Conservation (phyloP, 2,329 filamentous ascomycete species). For the Diplodia scrobiculata region DNA sequence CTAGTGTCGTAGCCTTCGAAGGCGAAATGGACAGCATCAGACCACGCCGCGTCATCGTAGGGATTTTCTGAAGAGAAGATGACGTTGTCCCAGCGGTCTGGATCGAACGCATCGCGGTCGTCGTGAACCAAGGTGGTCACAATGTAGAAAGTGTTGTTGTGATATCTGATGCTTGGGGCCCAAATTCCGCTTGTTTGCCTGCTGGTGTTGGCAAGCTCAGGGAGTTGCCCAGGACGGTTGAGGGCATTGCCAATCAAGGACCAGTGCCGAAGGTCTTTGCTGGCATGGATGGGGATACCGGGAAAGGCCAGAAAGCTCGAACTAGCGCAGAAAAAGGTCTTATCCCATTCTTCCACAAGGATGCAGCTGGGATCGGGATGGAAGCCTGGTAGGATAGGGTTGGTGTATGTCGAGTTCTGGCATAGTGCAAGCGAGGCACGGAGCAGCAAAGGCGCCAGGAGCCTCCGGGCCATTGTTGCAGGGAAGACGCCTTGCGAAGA, state of each 20-base stretch:
- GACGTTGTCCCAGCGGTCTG: conserved; percentile 47
- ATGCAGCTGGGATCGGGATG: conserved; percentile 52
- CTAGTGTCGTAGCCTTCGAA: conserved; percentile 58
- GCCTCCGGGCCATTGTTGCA: background rate
- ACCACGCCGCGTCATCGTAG: conserved; percentile 51
- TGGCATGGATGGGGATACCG: conserved; percentile 51
- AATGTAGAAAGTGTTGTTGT: conserved; percentile 48
- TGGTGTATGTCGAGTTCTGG: conserved; percentile 32
- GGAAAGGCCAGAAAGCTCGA: conserved; percentile 53
- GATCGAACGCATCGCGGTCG: conserved; percentile 36
- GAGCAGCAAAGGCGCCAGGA: background rate
- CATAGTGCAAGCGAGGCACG: background rate
- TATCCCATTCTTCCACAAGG: conserved; percentile 40
- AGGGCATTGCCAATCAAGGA: conserved; percentile 43
- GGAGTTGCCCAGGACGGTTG: conserved; percentile 45
- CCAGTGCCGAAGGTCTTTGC: conserved; percentile 51
- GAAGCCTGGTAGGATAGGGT: conserved; percentile 53
- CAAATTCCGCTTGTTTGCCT: conserved; percentile 46
- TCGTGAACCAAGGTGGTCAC: conserved; percentile 43
- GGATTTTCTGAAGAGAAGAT: conserved; percentile 52
- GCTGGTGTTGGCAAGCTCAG: conserved; percentile 42
- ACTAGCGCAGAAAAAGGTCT: conserved; percentile 50
- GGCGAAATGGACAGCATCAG: conserved; percentile 53
- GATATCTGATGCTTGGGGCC: conserved; percentile 47
- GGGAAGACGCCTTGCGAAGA: conserved; percentile 8